Evolutionary conservation across 2,329 filamentous ascomycete species (phyloP), one percentile per base, ranked within the genome.

Genomic region (Coniosporium tulheliwenetii): DNA sequence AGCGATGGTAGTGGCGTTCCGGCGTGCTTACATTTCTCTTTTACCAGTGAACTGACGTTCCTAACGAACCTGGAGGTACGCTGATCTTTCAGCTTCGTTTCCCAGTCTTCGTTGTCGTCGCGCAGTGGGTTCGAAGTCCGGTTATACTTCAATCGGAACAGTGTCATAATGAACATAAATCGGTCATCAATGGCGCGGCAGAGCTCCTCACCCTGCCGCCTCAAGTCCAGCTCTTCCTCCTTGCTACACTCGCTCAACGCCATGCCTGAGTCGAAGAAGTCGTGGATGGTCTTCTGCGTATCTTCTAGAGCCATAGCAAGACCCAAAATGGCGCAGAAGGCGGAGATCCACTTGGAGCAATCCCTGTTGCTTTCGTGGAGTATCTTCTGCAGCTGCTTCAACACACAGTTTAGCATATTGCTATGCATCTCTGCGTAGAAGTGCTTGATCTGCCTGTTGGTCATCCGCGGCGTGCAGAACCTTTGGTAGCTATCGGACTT

Each of bases 401-500:
- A 56, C 8, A 68, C 57, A 7, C 56, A 54, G 14, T 55, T 50
- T 47, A 65, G 62, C 38, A 63, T 62, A 12, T 54, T 48, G 29
- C 56, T 55, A 40, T 66, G 65, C 12, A 69, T 52, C 15, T 59
- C 49, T 10, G 53, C 52, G 53, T 67, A 69, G 54, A 67, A 66
- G 55, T 65, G 67, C 45, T 70, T 70, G 12, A 70, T 56, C 44
- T 70, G 66, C 10, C 63, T 59, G 41, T 65, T 67, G 10, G 65
- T 65, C 47, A 70, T 62, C 40, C 64, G 60, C 2, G 66, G 64
- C 3, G 57, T 58, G n/a, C 56, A 60, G 45, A 50, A 56, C 26
- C 52, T 53, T 2, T 14, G 33, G n/a, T 39, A 47, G 12, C 14
- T 35, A n/a, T 35, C 33, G 1, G 55, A 58, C 15, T 50, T 52